Evolutionary conservation across 345 rosid species (phyloP), one percentile per base, ranked within the genome.

Genomic region (Populus davidiana): DNA sequence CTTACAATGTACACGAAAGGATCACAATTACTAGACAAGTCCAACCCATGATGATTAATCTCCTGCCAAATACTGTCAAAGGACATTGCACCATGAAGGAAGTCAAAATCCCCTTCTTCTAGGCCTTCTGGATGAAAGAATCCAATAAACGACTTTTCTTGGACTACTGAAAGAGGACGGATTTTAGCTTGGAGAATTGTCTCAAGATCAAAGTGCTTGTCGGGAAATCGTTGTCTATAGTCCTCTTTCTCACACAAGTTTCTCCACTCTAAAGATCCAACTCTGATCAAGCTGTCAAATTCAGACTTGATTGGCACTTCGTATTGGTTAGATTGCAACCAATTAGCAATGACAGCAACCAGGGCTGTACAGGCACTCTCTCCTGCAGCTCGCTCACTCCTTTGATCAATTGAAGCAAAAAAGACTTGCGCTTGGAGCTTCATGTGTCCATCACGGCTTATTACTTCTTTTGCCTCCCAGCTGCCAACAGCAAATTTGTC

Each of bases 361-460:
- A 92, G 86, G 3, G 89, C 90, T 0, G 97, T 89, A 64, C 97
- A 92, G 17, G 97, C 94, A 68, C 97, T 90, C 75, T 84, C 93
- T 8, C 97, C 97, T 1, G 91, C 92, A 21, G 94, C 97, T 67
- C 86, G 86, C 72, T 88, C 90, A 20, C 90, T 90, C 65, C 91
- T 81, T 74, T 90, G 94, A 79, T 92, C 97, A 17, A 89, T 90
- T 1, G 94, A 90, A 47, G 93, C 93, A 23, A 90, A 87, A 76
- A 92, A 92, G 70, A 92, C 90, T 21, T 84, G 77, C 6, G 88
- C 85, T 69, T 83, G 84, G 35, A 92, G 89, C 77, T 85, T 89
- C 87, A 89, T 43, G 73, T 82, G 75, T 47, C 91, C 91, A 21
- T 92, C 91, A 74, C 97, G 80, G 80, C 91, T 89, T 38, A 78